A percentile compares a stretch with the other conserved stretches of the same genome.
These are phyloP conservation scores for Lactarius indigo DNA, from an alignment of 768 basidiomycete species.

Conservation along the genomic window DNA sequence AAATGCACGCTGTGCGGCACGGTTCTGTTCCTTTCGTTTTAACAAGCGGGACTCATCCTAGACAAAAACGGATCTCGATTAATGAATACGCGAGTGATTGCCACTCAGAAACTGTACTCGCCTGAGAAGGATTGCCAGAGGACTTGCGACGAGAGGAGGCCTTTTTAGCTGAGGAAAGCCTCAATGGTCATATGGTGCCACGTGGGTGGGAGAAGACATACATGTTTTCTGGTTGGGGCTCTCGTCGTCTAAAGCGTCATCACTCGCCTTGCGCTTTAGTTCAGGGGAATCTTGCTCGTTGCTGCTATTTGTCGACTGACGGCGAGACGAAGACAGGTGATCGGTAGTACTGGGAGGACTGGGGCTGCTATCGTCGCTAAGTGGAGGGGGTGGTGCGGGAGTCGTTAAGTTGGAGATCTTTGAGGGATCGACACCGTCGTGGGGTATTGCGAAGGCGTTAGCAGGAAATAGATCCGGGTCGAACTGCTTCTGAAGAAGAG, in stretches of 20 bases:
- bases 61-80: slow-evolving; percentile 9
- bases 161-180: slow-evolving; percentile 26
- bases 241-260: slow-evolving; percentile 52
- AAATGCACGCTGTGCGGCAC: slow-evolving; percentile 96
- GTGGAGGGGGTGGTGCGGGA: slow-evolving; percentile 55
- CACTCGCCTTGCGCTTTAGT: slow-evolving; percentile 76
- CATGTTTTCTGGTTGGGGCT: slow-evolving; percentile 66
- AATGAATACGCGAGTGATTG: background rate
- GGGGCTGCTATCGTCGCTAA: slow-evolving; percentile 71
- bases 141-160: slow-evolving; percentile 38
- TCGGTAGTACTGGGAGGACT: slow-evolving; percentile 58
- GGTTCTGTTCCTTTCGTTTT: slow-evolving; percentile 96
- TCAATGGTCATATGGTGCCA: background rate
- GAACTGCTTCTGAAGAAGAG: slow-evolving; percentile 75
- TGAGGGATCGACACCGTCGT: slow-evolving; percentile 56
- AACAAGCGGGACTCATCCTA: slow-evolving; percentile 71
- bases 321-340: slow-evolving; percentile 32
- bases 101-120: slow-evolving; percentile 23
- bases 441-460: slow-evolving; percentile 31
- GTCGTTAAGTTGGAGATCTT: slow-evolving; percentile 49
- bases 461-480: slow-evolving; percentile 33
- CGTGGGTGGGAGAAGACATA: slow-evolving; percentile 40
- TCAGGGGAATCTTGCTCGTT: slow-evolving; percentile 46
- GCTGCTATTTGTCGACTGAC: slow-evolving; percentile 32
- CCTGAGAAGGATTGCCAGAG: slow-evolving; percentile 35